Base-by-base conservation (phyloP, 441 rosid genomes). In the Hura crepitans region DNA sequence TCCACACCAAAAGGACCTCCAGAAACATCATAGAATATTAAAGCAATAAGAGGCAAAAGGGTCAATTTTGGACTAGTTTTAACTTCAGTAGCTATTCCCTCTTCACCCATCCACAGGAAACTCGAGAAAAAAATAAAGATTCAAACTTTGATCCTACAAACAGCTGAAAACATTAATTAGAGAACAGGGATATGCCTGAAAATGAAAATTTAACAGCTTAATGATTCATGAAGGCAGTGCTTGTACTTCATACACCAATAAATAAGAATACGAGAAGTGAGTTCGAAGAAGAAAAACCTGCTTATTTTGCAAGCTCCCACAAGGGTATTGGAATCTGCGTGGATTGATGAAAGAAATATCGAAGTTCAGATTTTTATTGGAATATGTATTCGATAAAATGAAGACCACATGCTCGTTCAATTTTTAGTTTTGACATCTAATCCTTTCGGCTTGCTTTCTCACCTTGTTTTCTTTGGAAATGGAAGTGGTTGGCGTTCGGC, bases 1-100 rank as follows among this genome's bases (percentile, higher is more conserved):
- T 94, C 98, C 4, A 94, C 82, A 60, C 98, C 98, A 73, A 94
- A 94, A 61, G 98, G 98, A 47, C 98, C 98, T 50, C 98, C 98
- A 64, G 93, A 90, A 20, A 92, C 95, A 69, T 87, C 96, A 77
- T 90, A 93, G 87, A 93, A 93, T 14, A 91, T 94, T 55, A 94
- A 84, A 70, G 96, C 95, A 37, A 94, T 84, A 0, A 94, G 86
- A 46, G 98, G 97, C 72, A 87, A 76, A 2, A 88, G 62, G 10
- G 95, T 91, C 53, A 93, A 78, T 76, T 91, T 91, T 68, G 90
- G 96, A 50, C 62, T 84, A 62, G 83, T 43, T 75, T 78, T 33
- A 11, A 49, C 78, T 63, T 82, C 77, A 81, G 68, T 76, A 12
- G 73, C 65, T 75, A 74, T 82, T 53, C 65, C 82, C 82, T 83